Conservation (phyloP, 2,329 filamentous ascomycete species). For the Plectosphaerella plurivora region DNA sequence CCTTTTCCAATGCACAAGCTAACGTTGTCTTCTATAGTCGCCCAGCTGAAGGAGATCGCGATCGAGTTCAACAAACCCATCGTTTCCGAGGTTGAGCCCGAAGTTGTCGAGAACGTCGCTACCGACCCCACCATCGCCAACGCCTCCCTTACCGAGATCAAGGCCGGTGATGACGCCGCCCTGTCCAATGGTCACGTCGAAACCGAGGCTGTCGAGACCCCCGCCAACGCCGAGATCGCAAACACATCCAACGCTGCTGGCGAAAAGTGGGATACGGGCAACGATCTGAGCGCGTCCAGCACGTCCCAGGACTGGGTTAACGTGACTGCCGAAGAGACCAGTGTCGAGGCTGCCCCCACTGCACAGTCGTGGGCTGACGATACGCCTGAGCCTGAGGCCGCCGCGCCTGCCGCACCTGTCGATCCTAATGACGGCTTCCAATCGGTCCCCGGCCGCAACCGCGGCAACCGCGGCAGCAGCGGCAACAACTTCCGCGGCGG, state of each 20-base stretch:
- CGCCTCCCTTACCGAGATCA: slow-evolving; percentile 64
- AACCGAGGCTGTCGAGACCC: slow-evolving; percentile 30
- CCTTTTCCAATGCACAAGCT: background rate
- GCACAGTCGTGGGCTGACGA: slow-evolving; percentile 80
- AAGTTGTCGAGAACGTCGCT: slow-evolving; percentile 15
- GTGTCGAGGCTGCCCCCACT: slow-evolving; percentile 54
- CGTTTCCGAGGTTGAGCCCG: slow-evolving; percentile 21
- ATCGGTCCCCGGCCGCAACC: slow-evolving; percentile 56
- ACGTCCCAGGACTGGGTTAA: slow-evolving; percentile 66
- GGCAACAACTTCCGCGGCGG: slow-evolving; percentile 36
- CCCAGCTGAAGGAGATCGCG: slow-evolving; percentile 27
- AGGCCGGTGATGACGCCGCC: slow-evolving; percentile 36
- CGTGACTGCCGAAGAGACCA: slow-evolving; percentile 63
- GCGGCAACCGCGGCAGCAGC: slow-evolving; percentile 43
- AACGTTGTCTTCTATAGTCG: slow-evolving; percentile 18
- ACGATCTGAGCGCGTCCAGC: slow-evolving; percentile 34
- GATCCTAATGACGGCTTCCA: slow-evolving; percentile 65
- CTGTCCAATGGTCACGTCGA: slow-evolving; percentile 36
- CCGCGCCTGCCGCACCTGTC: slow-evolving; percentile 27
- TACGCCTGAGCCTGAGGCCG: slow-evolving; percentile 50
- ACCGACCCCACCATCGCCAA: slow-evolving; percentile 66
- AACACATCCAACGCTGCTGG: slow-evolving; percentile 58
- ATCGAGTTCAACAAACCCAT: slow-evolving; percentile 48
- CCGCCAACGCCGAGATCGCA: slow-evolving; percentile 45
- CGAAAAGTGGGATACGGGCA: slow-evolving; percentile 59